Evolutionary conservation across 768 basidiomycete genomes (phyloP).

Genomic region (Russula sp.): DNA sequence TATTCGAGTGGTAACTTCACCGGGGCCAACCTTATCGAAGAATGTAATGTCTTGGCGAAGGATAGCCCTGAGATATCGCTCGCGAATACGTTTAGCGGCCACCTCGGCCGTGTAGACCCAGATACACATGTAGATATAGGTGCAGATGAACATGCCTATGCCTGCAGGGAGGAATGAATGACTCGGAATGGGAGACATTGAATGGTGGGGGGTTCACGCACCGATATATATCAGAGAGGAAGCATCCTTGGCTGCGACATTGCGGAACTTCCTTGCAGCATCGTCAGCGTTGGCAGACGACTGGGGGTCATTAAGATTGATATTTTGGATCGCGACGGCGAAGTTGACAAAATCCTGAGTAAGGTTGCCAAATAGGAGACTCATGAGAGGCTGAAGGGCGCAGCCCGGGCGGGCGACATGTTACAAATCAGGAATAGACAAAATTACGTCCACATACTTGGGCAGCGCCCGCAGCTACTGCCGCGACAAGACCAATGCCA

Average conservation of each 20-base stretch:
- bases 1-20: conserved; percentile 91
- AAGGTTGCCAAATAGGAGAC: conserved; percentile 74
- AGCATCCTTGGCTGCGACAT: conserved; percentile 49
- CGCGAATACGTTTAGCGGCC: conserved; percentile 78
- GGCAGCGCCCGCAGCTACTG: conserved; percentile 66
- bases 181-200: neutral
- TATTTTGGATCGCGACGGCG: conserved; percentile 27
- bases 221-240: conserved; percentile 64
- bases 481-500: conserved; percentile 58
- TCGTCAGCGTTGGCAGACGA: conserved; percentile 30
- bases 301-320: conserved; percentile 28
- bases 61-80: conserved; percentile 72
- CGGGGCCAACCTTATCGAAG: conserved; percentile 89
- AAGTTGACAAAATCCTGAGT: conserved; percentile 67
- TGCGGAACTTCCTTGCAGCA: conserved; percentile 46
- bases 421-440: neutral
- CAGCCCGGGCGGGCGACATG: neutral
- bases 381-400: conserved; percentile 57
- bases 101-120: conserved; percentile 77
- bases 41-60: conserved; percentile 85
- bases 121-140: conserved; percentile 63
- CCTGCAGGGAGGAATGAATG: conserved; percentile 37
- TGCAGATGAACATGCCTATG: conserved; percentile 66
- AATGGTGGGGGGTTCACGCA: conserved; percentile 29
- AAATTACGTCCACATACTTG: conserved; percentile 43